Percentiles rank a stretch among this genome's conserved stretches.
phyloP scores from a whole-genome alignment of 768 basidiomycete species.

The Tulasnella sp. region DNA sequence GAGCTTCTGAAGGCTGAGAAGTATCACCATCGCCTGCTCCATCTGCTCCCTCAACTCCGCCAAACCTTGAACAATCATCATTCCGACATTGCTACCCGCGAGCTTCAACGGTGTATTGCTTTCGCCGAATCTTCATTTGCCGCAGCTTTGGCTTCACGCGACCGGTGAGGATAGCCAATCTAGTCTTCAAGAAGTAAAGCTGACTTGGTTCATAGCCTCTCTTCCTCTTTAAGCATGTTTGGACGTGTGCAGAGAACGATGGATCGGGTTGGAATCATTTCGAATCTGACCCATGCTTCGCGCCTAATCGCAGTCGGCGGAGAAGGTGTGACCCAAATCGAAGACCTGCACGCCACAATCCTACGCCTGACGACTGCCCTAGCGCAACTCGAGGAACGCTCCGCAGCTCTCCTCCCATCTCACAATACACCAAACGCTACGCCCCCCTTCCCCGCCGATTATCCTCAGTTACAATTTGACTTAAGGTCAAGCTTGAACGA shows the following conservation, averaged over 20 bases:
- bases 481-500: not conserved
- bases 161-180: slow-evolving; percentile 49
- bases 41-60: slow-evolving; percentile 63
- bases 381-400: not conserved
- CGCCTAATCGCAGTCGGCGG: not conserved
- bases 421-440: not conserved
- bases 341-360: not conserved
- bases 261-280: not conserved
- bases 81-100: slow-evolving; percentile 77
- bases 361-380: not conserved
- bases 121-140: slow-evolving; percentile 76
- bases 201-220: not conserved
- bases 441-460: not conserved
- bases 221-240: not conserved
- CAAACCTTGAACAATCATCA: slow-evolving; percentile 65
- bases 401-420: not conserved
- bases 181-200: not conserved
- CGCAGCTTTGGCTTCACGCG: slow-evolving; percentile 58
- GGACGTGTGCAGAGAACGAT: not conserved
- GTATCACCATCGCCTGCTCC: slow-evolving; percentile 63
- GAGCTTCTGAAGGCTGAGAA: slow-evolving; percentile 47
- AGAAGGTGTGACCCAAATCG: not conserved
- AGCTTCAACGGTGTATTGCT: slow-evolving; percentile 73
- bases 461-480: not conserved
- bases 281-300: not conserved